Evolutionary conservation across 371 early-diverging fungal genomes (phyloP).

Genomic region (Parasitella parasitica): DNA sequence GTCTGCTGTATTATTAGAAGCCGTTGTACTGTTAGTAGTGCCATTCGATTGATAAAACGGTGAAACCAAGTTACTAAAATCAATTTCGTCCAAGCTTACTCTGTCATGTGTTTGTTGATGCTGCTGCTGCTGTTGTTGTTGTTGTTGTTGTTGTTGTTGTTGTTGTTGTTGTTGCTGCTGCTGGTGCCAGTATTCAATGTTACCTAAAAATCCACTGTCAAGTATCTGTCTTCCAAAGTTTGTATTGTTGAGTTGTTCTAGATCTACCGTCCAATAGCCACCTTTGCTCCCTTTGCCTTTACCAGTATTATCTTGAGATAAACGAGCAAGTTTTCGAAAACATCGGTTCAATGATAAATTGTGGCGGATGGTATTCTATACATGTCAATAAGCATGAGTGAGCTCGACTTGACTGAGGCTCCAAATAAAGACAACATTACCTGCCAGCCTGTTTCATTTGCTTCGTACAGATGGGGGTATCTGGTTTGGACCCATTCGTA

Average conservation of each 20-base stretch:
- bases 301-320: conserved; percentile 33
- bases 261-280: conserved; percentile 65
- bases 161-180: conserved; percentile 30
- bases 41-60: conserved; percentile 5
- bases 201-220: conserved; percentile 38
- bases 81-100: conserved; percentile 14
- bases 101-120: conserved; percentile 8
- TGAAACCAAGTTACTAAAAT: conserved; percentile 17
- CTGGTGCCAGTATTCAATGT: conserved; percentile 41
- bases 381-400: too few relatives aligned
- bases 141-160: conserved; percentile 11
- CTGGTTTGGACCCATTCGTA: conserved; percentile 68
- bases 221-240: conserved; percentile 44
- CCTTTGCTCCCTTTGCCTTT: conserved; percentile 47
- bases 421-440: conserved; percentile 15
- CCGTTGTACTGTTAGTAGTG: background rate
- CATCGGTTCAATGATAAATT: conserved; percentile 71
- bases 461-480: conserved; percentile 67
- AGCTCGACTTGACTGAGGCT: background rate
- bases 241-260: conserved; percentile 40
- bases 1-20: background rate
- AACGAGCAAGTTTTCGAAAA: conserved; percentile 64
- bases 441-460: conserved; percentile 71
- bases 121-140: conserved; percentile 6
- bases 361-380: conserved; percentile 76